Evolutionary conservation across 2,329 filamentous ascomycete genomes (phyloP).

Genomic region (Stachybotrys elegans): DNA sequence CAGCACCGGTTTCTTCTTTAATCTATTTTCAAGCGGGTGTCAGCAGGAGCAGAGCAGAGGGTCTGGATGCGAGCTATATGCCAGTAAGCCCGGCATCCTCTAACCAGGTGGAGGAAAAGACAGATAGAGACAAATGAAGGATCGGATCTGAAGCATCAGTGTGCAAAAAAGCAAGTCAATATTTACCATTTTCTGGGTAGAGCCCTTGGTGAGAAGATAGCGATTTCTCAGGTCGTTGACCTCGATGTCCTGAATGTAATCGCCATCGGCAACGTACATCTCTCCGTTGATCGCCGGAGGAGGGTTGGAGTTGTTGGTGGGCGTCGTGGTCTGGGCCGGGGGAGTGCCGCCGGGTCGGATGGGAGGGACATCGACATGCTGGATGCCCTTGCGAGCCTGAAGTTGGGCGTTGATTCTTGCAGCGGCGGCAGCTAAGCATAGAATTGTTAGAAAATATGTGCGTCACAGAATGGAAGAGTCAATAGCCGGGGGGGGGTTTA

Average conservation of each 20-base stretch:
- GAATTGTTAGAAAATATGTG: slow-evolving; percentile 4
- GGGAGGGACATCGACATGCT: slow-evolving; percentile 84
- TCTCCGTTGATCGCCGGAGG: slow-evolving; percentile 69
- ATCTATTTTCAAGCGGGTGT: slow-evolving; percentile 93
- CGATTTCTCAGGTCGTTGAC: slow-evolving; percentile 97
- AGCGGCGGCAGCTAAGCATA: slow-evolving; percentile 68
- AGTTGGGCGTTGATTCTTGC: slow-evolving; percentile 81
- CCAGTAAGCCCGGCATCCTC: slow-evolving; percentile 66
- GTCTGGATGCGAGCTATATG: slow-evolving; percentile 57
- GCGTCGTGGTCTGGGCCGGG: slow-evolving; percentile 32
- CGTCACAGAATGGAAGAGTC: too few relatives aligned
- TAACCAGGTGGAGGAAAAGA: slow-evolving; percentile 34
- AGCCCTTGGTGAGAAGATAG: slow-evolving; percentile 94
- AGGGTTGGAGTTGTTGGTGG: slow-evolving; percentile 23
- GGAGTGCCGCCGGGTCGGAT: slow-evolving; percentile 54
- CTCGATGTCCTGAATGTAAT: slow-evolving; percentile 98
- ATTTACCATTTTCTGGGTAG: slow-evolving; percentile 99
- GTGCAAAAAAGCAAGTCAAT: slow-evolving; percentile 37
- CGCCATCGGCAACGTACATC: slow-evolving; percentile 91
- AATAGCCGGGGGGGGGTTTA: slow-evolving; percentile 35
- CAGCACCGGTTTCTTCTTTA: slow-evolving; percentile 98
- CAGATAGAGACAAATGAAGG: slow-evolving; percentile 24
- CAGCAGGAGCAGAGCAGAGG: slow-evolving; percentile 86
- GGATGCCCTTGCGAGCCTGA: slow-evolving; percentile 81
- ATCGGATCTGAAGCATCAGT: slow-evolving; percentile 33